Percentiles rank a stretch among this genome's conserved stretches.
Conservation (phyloP, 371 early-diverging fungal genomes). For the Mucor circinelloides region DNA sequence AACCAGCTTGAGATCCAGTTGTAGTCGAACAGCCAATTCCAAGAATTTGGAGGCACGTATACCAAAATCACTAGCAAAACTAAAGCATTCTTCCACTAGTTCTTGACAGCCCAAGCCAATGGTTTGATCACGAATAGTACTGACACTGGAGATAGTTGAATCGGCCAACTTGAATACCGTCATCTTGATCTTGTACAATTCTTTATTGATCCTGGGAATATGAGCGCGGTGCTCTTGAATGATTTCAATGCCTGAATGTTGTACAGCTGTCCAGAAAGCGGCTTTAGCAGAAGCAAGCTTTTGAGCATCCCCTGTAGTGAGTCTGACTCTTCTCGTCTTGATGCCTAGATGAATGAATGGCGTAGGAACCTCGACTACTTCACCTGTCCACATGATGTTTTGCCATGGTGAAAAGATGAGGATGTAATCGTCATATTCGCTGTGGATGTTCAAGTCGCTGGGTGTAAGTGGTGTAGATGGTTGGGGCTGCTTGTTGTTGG, state of each 20-base stretch:
- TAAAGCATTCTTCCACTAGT: slow-evolving; percentile 81
- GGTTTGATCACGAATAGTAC: slow-evolving; percentile 58
- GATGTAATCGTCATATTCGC: slow-evolving; percentile 49
- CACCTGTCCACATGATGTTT: slow-evolving; percentile 64
- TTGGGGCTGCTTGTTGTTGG: slow-evolving; percentile 29
- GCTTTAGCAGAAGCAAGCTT: slow-evolving; percentile 52
- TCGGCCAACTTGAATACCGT: slow-evolving; percentile 63
- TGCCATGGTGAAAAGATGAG: slow-evolving; percentile 61
- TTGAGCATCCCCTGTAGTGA: slow-evolving; percentile 62
- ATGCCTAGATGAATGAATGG: slow-evolving; percentile 58
- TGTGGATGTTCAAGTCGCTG: neutral
- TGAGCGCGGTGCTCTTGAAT: slow-evolving; percentile 64
- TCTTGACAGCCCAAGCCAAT: slow-evolving; percentile 67
- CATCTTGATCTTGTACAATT: slow-evolving; percentile 64
- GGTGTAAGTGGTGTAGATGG: slow-evolving; percentile 8
- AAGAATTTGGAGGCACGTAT: slow-evolving; percentile 69
- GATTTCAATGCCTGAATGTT: slow-evolving; percentile 50
- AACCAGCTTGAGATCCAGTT: slow-evolving; percentile 63
- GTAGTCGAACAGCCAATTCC: slow-evolving; percentile 55
- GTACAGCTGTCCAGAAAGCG: slow-evolving; percentile 51
- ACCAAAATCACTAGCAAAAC: slow-evolving; percentile 83
- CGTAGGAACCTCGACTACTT: slow-evolving; percentile 48
- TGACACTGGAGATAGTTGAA: slow-evolving; percentile 58
- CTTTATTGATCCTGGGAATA: slow-evolving; percentile 59
- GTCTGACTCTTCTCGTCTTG: slow-evolving; percentile 65